Base-by-base conservation (phyloP, 2,329 filamentous ascomycete species). In the Albophoma yamanashiensis region DNA sequence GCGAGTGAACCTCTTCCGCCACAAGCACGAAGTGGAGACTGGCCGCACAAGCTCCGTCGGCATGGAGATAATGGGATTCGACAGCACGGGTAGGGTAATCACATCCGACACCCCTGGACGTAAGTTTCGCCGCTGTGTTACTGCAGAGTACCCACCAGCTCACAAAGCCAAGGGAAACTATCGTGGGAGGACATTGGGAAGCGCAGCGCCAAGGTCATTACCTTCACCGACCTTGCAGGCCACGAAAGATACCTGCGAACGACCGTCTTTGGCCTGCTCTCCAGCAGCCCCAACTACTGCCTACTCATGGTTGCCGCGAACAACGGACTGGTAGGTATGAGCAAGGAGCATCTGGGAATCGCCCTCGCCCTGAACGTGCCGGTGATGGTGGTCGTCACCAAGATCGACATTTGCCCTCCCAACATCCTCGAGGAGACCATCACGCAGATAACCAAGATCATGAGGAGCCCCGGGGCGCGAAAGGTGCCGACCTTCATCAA, bases 51-150 rank as follows among this genome's bases (percentile, higher is more conserved):
- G 91, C 71, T 97, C 92, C 0, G 94, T 99, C 0, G 93, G 94
- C 50, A 95, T 97, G 92, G 94, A 99, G 74, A 97, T 97, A 63
- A 92, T 97, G 88, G 94, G 94, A 2, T 99, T 97, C 67, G 92
- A 97, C 73, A 91, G 89, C 57, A 82, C 83, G 59, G 93, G 94
- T 36, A 85, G 92, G 34, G 88, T 96, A 36, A 83, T 97, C 20
- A 84, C 86, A 20, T 93, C 90, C 45, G 89, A 89, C 61, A 89
- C 88, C 0, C 89, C 92, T 2, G 93, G 92, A 1, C 85, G 94
- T 72, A 91, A 88, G 76, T 73, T 22, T 34, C 9, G 14, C 12
- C 11, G 31, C 8, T n/a, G 11, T n/a, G 11, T 7, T 27, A 15
- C 45, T 31, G 9, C n/a, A 14, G 9, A 39, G 17, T 3, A 22